phyloP scores from a whole-genome alignment of 2,329 filamentous ascomycete species.

The Aspergillus amoenus region DNA sequence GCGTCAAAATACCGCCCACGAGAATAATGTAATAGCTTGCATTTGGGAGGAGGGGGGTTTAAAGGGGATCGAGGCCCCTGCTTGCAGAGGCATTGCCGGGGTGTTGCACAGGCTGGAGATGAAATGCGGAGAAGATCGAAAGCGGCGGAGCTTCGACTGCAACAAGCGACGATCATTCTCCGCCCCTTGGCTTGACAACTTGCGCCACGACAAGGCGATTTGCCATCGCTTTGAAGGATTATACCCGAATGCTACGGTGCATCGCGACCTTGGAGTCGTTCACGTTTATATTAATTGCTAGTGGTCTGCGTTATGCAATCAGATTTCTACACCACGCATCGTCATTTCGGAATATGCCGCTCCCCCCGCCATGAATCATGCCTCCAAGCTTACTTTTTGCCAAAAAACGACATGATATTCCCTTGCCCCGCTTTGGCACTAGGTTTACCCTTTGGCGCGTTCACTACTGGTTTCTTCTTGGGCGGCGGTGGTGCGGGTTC shows the following conservation, averaged over 20 bases:
- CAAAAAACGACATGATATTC: constrained; percentile 90
- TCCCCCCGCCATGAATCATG: background rate
- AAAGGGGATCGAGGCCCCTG: background rate
- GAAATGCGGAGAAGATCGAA: constrained; percentile 7
- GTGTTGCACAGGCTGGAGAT: constrained; percentile 2
- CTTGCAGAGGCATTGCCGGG: background rate
- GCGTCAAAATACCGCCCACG: background rate
- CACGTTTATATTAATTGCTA: background rate
- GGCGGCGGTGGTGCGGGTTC: constrained; percentile 58
- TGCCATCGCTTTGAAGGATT: background rate
- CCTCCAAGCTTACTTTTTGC: constrained; percentile 62
- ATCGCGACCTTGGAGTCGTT: background rate
- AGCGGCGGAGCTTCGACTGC: background rate
- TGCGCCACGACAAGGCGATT: background rate
- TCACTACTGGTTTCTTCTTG: constrained; percentile 48
- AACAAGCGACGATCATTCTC: background rate
- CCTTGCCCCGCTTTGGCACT: constrained; percentile 59
- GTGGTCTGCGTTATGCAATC: background rate
- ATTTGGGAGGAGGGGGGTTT: background rate
- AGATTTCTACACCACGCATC: background rate
- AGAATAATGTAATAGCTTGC: background rate
- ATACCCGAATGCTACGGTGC: background rate
- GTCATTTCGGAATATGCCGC: background rate
- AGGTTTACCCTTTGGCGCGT: constrained; percentile 53
- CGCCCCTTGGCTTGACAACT: background rate